phyloP scores from a whole-genome alignment of 805 yeast genomes.

The Cyberlindnera samutprakarnensis region DNA sequence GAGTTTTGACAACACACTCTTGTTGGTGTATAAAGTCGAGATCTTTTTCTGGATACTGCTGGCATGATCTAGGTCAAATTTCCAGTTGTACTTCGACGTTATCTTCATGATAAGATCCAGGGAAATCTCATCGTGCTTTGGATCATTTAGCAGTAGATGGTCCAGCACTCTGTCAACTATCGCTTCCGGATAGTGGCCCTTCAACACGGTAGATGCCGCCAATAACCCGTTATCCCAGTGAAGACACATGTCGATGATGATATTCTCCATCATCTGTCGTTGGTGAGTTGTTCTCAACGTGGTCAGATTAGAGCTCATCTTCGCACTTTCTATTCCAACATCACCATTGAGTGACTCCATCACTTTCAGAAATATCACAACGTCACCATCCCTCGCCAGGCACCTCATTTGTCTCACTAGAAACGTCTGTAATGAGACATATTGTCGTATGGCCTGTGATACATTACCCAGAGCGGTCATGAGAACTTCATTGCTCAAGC shows the following conservation, averaged over 20 bases:
- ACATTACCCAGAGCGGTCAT: background rate
- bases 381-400: background rate
- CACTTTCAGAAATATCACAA: background rate
- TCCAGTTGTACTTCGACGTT: constrained; percentile 4
- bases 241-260: constrained; percentile 5
- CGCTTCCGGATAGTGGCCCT: background rate
- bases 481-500: background rate
- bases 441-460: background rate
- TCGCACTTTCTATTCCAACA: constrained; percentile 4
- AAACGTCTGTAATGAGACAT: constrained; percentile 1
- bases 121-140: constrained; percentile 14
- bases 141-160: constrained; percentile 13
- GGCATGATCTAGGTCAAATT: constrained; percentile 11
- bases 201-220: constrained; percentile 6
- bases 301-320: constrained; percentile 3
- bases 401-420: background rate
- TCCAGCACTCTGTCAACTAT: constrained; percentile 4
- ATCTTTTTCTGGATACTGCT: constrained; percentile 11
- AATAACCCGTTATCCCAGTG: constrained; percentile 9
- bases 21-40: constrained; percentile 3
- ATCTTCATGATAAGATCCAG: constrained; percentile 14
- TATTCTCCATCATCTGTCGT: constrained; percentile 5
- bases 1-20: constrained; percentile 4
- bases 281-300: too few relatives aligned
- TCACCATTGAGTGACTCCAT: background rate